Evolutionary conservation across 1,139 yeast species (phyloP).

Genomic region (Saccharomyces hybrid): DNA sequence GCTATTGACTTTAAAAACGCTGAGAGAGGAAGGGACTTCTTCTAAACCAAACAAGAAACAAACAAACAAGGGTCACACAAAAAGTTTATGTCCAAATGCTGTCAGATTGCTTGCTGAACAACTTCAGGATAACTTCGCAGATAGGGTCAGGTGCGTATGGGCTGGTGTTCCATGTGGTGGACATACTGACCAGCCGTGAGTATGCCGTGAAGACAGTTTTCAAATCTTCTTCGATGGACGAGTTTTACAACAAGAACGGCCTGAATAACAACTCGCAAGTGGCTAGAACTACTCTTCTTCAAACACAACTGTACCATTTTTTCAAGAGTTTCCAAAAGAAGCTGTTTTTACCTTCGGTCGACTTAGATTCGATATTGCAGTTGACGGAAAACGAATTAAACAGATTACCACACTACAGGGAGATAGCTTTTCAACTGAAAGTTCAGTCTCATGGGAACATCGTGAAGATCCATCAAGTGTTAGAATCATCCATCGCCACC

Average conservation of each 20-base stretch:
- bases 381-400: slow-evolving; percentile 21
- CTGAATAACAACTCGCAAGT: slow-evolving; percentile 24
- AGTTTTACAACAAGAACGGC: slow-evolving; percentile 11
- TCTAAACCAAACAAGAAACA: too few species aligned
- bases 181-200: slow-evolving; percentile 41
- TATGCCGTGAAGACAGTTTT: slow-evolving; percentile 73
- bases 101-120: slow-evolving; percentile 26
- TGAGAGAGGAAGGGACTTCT: neutral
- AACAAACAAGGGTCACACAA: neutral
- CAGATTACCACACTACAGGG: slow-evolving; percentile 38
- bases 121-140: slow-evolving; percentile 20
- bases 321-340: slow-evolving; percentile 24
- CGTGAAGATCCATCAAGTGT: slow-evolving; percentile 64
- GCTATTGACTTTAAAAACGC: neutral
- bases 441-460: slow-evolving; percentile 76
- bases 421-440: slow-evolving; percentile 61
- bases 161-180: slow-evolving; percentile 64
- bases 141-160: slow-evolving; percentile 93
- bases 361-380: slow-evolving; percentile 23
- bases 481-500: slow-evolving; percentile 47
- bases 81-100: slow-evolving; percentile 15
- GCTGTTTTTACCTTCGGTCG: slow-evolving; percentile 25
- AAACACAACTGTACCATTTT: slow-evolving; percentile 24
- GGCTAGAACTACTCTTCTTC: slow-evolving; percentile 25
- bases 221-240: slow-evolving; percentile 30